Base-by-base conservation (phyloP, 768 basidiomycete genomes). In the Rhizopogon vulgaris region DNA sequence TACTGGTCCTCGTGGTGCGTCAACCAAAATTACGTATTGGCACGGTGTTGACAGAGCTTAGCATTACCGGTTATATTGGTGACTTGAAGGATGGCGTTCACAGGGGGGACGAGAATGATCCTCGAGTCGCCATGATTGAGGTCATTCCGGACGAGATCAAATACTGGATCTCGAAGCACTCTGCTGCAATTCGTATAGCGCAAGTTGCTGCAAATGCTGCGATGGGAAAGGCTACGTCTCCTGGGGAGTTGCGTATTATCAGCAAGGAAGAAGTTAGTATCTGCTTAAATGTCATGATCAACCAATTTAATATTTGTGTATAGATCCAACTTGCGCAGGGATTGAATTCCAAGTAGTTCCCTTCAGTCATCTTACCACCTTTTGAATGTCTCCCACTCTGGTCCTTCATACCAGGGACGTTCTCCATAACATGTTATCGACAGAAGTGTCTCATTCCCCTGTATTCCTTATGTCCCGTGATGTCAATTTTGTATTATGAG, bases 41-140 rank as follows among this genome's bases (percentile, higher is more conserved):
- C 32, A 11, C 17, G 46, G 14, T 52, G 37, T 39, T 52, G 37
- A 58, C 43, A 15, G 3, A 17, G 38, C 3, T 36, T 42, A 89
- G 86, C 3, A 73, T 80, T 30, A 65, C 77, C 8, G 86, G 84
- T 0, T 96, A 90, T 77, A 94, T 94, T 59, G 90, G 89, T 36
- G 86, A 95, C 63, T 73, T 94, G 50, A 84, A 84, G 30, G 92
- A 95, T 57, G 89, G 88, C 15, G 70, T 86, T 6, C 92, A 94
- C 66, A 85, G 82, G 59, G 93, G 92, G n/a, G 80, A 85, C 59
- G 76, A 76, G 28, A 71, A 76, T 42, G 94, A 95, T 57, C 90
- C 92, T 1, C 80, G 93, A 24, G 77, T 96, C 3, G 77, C 83
- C 6, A 66, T 89, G 34, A 89, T 95, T 57, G 81, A 90, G 64